Evolutionary conservation across 805 yeast species (phyloP).

Genomic region (Spathaspora girioi): DNA sequence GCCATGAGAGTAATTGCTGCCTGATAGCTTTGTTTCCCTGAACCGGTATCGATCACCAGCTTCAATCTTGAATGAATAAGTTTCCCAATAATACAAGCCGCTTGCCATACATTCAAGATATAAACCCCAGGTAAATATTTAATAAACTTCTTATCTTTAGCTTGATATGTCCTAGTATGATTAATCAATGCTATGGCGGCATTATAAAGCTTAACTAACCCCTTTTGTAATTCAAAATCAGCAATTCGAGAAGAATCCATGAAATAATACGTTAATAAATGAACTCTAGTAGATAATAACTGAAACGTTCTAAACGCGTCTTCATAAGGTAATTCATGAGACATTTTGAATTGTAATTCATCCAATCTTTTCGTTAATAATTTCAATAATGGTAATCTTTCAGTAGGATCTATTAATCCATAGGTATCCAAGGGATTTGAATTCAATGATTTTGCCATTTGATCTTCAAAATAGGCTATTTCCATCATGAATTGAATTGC

Average conservation of each 20-base stretch:
- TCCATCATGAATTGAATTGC: conserved; percentile 75
- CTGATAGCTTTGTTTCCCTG: conserved; percentile 68
- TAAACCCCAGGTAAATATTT: conserved; percentile 81
- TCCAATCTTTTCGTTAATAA: conserved; percentile 70
- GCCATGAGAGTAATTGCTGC: conserved; percentile 65
- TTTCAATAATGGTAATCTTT: conserved; percentile 69
- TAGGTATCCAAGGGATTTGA: conserved; percentile 64
- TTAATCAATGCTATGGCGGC: conserved; percentile 69
- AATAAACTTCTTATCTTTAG: conserved; percentile 58
- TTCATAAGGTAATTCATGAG: conserved; percentile 25
- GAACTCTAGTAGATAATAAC: conserved; percentile 72
- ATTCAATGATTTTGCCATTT: conserved; percentile 72
- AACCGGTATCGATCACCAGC: conserved; percentile 59
- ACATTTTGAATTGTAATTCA: conserved; percentile 62
- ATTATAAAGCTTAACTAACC: conserved; percentile 73
- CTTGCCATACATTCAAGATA: conserved; percentile 85
- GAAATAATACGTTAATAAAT: conserved; percentile 76
- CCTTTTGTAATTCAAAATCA: conserved; percentile 61
- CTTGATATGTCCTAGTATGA: conserved; percentile 62
- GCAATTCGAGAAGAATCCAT: conserved; percentile 56
- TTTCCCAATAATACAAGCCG: conserved; percentile 79
- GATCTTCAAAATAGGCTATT: conserved; percentile 83
- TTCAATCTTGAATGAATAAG: conserved; percentile 73
- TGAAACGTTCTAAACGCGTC: conserved; percentile 66
- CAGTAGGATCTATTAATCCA: conserved; percentile 64